phyloP scores from a whole-genome alignment of 1,284 basidiomycete genomes.

The Macrocystidia cucumis region DNA sequence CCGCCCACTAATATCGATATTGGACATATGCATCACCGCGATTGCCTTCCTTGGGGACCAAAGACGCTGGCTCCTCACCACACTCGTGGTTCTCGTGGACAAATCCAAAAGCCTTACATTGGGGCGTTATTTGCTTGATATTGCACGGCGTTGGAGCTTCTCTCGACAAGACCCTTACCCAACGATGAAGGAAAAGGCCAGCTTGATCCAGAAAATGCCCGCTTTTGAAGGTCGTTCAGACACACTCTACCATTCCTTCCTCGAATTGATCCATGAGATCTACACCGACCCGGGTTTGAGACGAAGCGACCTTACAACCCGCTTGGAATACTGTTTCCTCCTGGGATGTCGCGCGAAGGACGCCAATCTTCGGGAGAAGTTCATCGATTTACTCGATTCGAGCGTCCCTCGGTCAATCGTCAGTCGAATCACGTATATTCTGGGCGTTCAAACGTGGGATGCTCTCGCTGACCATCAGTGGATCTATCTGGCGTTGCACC shows the following conservation, averaged over 20 bases:
- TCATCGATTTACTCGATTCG: conserved; percentile 87
- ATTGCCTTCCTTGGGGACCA: conserved; percentile 65
- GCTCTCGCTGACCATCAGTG: conserved; percentile 90
- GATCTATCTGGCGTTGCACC: conserved; percentile 89
- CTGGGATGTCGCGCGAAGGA: conserved; percentile 88
- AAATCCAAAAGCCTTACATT: conserved; percentile 84
- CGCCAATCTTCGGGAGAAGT: conserved; percentile 73
- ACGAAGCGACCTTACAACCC: conserved; percentile 90
- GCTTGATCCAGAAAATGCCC: conserved; percentile 86
- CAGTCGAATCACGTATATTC: conserved; percentile 83
- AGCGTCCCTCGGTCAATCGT: conserved; percentile 83
- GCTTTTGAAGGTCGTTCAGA: conserved; percentile 79
- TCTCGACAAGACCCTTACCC: conserved; percentile 81
- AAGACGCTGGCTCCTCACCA: conserved; percentile 66
- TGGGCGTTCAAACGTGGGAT: conserved; percentile 97
- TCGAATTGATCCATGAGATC: conserved; percentile 91
- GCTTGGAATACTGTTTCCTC: conserved; percentile 91
- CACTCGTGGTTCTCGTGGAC: conserved; percentile 80
- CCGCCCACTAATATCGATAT: conserved; percentile 55
- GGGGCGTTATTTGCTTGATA: conserved; percentile 83
- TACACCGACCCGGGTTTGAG: conserved; percentile 85
- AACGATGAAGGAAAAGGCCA: conserved; percentile 95
- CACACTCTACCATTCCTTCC: conserved; percentile 74
- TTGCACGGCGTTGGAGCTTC: conserved; percentile 86
- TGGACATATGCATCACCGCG: conserved; percentile 67